Evolutionary conservation across 768 basidiomycete genomes (phyloP).

Genomic region (Lactarius trivialis): DNA sequence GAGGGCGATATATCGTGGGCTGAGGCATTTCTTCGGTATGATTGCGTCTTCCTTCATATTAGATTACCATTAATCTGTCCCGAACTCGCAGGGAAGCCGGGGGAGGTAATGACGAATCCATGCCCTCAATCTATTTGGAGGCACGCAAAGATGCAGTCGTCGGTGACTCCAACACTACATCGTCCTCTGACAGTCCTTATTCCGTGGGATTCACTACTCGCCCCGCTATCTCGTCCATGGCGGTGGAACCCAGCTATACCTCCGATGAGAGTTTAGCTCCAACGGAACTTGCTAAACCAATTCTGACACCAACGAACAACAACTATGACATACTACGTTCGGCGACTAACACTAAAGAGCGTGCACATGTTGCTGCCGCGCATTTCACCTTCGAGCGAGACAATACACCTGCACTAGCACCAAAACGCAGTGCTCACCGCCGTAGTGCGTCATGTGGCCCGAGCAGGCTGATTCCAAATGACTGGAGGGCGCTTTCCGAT

Average conservation of each 20-base stretch:
- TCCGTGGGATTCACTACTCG: slow-evolving; percentile 33
- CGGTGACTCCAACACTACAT: slow-evolving; percentile 33
- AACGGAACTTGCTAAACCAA: background rate
- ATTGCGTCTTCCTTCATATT: background rate
- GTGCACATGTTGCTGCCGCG: background rate
- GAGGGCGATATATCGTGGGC: slow-evolving; percentile 86
- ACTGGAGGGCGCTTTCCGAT: background rate
- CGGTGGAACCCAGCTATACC: slow-evolving; percentile 60
- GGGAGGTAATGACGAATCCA: slow-evolving; percentile 32
- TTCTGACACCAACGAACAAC: background rate
- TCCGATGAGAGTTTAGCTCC: slow-evolving; percentile 33
- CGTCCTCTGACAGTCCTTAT: slow-evolving; percentile 36
- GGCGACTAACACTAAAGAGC: background rate
- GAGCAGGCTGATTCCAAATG: background rate
- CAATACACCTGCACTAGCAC: background rate
- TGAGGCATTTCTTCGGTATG: slow-evolving; percentile 61
- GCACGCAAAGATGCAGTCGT: slow-evolving; percentile 47
- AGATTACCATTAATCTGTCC: background rate
- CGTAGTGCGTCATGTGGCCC: slow-evolving; percentile 16
- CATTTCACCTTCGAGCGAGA: background rate
- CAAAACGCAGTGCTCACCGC: slow-evolving; percentile 8
- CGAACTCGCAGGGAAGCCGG: slow-evolving; percentile 38
- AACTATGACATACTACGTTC: background rate
- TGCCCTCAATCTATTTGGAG: slow-evolving; percentile 43
- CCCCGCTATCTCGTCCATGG: slow-evolving; percentile 63